Conservation (phyloP, 108 stramenopile species). For the Cyclotella atomus region DNA sequence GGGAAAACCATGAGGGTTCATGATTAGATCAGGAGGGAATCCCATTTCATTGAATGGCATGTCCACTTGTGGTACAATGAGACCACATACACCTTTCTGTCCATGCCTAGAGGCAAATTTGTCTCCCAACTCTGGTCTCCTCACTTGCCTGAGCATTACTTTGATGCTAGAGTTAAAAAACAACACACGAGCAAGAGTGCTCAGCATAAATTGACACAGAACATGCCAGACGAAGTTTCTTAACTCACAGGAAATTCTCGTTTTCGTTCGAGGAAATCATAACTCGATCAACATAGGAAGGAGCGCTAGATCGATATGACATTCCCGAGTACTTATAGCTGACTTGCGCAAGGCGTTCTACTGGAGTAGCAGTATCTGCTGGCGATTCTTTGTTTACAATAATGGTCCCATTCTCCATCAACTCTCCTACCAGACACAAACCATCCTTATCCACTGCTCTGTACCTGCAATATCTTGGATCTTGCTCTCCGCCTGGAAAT, state of each 20-base stretch:
- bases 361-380: constrained; percentile 62
- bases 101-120: constrained; percentile 99
- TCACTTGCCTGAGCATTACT: constrained; percentile 89
- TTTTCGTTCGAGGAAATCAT: constrained; percentile 96
- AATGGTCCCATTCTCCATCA: constrained; percentile 79
- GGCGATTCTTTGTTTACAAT: constrained; percentile 95
- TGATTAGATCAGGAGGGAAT: constrained; percentile 97
- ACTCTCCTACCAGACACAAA: constrained; percentile 90
- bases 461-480: constrained; percentile 84
- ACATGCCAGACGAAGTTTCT: neutral
- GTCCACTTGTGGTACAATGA: constrained; percentile 95
- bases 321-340: constrained; percentile 82
- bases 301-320: constrained; percentile 87
- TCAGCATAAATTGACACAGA: too few relatives aligned
- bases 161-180: constrained; percentile 67
- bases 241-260: constrained; percentile 83
- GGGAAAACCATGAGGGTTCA: constrained; percentile 99
- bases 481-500: constrained; percentile 78
- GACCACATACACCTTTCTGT: constrained; percentile 99
- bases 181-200: too few relatives aligned
- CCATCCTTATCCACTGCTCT: constrained; percentile 92
- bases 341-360: constrained; percentile 50
- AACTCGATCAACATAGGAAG: constrained; percentile 95
- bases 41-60: constrained; percentile 98
- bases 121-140: constrained; percentile 98